Conservation (phyloP, 768 basidiomycete genomes). For the Fistulinella prunicolor region DNA sequence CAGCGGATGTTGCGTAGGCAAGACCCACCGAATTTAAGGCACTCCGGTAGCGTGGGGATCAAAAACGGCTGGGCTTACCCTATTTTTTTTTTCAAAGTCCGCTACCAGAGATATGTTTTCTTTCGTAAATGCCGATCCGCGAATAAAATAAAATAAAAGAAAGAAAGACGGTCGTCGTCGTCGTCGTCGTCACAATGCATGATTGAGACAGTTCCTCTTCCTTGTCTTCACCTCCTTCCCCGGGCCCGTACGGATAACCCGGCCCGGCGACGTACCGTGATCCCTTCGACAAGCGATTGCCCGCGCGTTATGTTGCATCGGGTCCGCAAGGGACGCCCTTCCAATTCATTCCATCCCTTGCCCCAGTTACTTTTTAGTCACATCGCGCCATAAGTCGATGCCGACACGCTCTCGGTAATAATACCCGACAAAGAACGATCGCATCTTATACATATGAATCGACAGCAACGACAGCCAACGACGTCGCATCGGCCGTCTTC, state of each 20-base stretch:
- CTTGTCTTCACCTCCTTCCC: too few species aligned
- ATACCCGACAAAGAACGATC: constrained; percentile 1
- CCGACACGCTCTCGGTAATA: not conserved
- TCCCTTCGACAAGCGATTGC: constrained; percentile 8
- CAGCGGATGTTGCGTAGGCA: constrained; percentile 29
- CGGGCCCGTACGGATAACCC: too few species aligned
- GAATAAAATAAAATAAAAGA: constrained; percentile 4
- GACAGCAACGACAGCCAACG: constrained; percentile 17
- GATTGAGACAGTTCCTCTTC: too few species aligned
- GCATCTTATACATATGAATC: constrained; percentile 21
- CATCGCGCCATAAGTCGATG: constrained; percentile 7
- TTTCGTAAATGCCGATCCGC: constrained; percentile 27
- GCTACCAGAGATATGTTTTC: constrained; percentile 17
- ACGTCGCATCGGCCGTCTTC: constrained; percentile 17
- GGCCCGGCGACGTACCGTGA: too few species aligned
- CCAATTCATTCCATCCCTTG: constrained; percentile 24
- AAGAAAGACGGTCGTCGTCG: not conserved
- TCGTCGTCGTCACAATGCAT: not conserved
- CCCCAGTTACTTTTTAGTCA: not conserved
- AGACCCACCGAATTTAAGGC: constrained; percentile 39
- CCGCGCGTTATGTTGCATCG: constrained; percentile 10
- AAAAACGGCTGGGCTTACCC: constrained; percentile 35
- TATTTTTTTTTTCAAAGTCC: constrained; percentile 38
- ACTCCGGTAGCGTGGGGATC: constrained; percentile 40
- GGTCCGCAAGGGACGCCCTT: constrained; percentile 16